Evolutionary conservation across 2,329 filamentous ascomycete species (phyloP), one percentile per base, ranked within the genome.

Genomic region (Neospermospora avenae): DNA sequence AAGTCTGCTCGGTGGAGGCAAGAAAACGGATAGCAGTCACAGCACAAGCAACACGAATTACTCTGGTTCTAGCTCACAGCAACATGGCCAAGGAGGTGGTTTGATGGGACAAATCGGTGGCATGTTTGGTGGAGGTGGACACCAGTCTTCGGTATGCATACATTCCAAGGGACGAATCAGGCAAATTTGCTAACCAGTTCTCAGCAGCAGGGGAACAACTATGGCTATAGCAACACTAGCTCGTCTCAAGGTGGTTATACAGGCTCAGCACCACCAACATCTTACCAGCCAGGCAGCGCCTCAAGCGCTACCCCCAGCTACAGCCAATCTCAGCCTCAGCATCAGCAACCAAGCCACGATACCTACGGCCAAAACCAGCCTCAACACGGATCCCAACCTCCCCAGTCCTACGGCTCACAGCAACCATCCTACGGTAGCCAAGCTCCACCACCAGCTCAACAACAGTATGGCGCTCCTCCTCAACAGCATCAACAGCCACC

Each of bases 221-320:
- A 83, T 70, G 87, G 85, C 34, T 88, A 88, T 72, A 84, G 83
- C 22, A 82, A 82, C 67, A 72, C 78, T 22, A 64, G 60, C 31
- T 52, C 52, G 16, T 77, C 81, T 45, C 72, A 79, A 63, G 81
- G 82, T 46, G 78, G 79, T 39, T 90, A 89, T 77, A 62, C 69
- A 48, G 87, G 85, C 58, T 78, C 82, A 59, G 84, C 86, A 41
- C 87, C 87, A 13, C 82, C 84, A n/a, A 73, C 80, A 14, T 80
- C 83, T 6, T 87, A 87, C 71, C 81, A 86, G 67, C 74, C 78
- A 28, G 58, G 63, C 39, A 67, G 64, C 18, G 57, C 63, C 24
- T 57, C 60, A 25, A 55, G 59, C 18, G 58, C 57, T 13, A 49
- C 58, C 16, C 46, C 52, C 37, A 59, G 56, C n/a, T 61, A 63